Evolutionary conservation across 1,284 basidiomycete species (phyloP), one percentile per base, ranked within the genome.

Genomic region (Ustilago curta): DNA sequence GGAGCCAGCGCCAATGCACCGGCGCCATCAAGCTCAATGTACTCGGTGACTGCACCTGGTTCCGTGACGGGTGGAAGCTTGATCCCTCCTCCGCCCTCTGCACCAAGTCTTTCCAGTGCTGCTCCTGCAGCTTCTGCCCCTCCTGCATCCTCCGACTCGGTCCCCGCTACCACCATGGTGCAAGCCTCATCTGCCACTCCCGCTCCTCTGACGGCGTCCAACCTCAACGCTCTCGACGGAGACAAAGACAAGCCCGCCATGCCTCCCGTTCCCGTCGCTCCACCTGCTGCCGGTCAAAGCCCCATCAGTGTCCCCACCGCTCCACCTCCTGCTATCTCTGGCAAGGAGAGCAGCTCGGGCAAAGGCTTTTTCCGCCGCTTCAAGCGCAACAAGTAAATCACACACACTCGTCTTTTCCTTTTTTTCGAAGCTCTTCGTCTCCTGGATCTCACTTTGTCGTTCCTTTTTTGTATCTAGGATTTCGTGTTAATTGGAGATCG

Each of bases 361-460:
- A 74, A 74, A 40, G 67, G 72, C 29, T 67, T 75, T 60, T 75
- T 75, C 53, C 35, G 63, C 43, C 35, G 71, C 16, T 74, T 74
- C 55, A 75, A 67, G 59, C 62, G 56, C 23, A 75, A 75, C 52
- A 75, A 75, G 72, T 70, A 49, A 59, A 59, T 9, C 18, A n/a
- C 35, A 40, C 51, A 63, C 59, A 55, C 40, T 53, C 65, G 29
- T 61, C 61, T 52, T 19, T 8, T 5, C 27, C 4, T 27, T 27
- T n/a, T 35, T 11, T 12, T 12, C 32, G 8, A 19, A 2, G 16
- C 18, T 52, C 18, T 60, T 12, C 19, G 35, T 37, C 3, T 44
- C 21, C 18, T 27, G 57, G 40, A 51, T n/a, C 27, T 9, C 8
- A 4, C 12, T n/a, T n/a, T 21, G 42, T 29, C 27, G 21, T 23